Percentiles rank a stretch among this genome's conserved stretches.
These are phyloP conservation scores for Knoxia roxburghii DNA, from an alignment of 257 asterid genomes.

Conservation along the genomic window DNA sequence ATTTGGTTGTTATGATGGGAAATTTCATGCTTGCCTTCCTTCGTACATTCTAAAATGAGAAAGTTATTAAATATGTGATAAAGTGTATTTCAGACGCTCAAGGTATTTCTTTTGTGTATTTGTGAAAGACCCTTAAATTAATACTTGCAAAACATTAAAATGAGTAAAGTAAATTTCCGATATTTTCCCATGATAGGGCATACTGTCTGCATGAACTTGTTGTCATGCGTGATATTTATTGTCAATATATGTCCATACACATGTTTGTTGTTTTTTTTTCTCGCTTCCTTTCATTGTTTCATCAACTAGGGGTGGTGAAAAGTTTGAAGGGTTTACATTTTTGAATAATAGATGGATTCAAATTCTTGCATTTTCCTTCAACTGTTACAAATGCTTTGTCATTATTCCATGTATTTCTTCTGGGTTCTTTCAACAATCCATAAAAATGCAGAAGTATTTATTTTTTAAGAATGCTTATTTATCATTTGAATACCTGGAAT, in stretches of 20 bases:
- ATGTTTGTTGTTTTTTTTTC: not conserved
- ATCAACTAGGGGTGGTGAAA: not conserved
- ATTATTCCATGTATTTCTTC: not conserved
- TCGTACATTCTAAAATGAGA: not conserved
- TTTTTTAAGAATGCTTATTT: conserved; percentile 11
- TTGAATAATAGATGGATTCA: not conserved
- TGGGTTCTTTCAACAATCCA: not conserved
- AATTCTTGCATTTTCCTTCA: too few relatives aligned
- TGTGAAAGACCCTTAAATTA: not conserved
- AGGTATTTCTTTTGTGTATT: not conserved
- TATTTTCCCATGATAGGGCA: not conserved
- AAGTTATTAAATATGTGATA: not conserved
- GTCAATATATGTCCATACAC: not conserved
- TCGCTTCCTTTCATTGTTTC: not conserved
- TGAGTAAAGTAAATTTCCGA: not conserved
- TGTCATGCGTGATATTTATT: not conserved
- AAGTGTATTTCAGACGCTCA: not conserved
- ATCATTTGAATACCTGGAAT: conserved; percentile 28
- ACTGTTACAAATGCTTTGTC: not conserved
- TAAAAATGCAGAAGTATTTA: not conserved
- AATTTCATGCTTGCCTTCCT: not conserved
- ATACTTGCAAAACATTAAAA: not conserved
- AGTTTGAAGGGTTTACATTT: not conserved
- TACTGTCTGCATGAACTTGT: not conserved
- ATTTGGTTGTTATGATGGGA: not conserved